Evolutionary conservation across 192 early-diverging fungal genomes (phyloP).

Genomic region (Glomus cerebriforme): DNA sequence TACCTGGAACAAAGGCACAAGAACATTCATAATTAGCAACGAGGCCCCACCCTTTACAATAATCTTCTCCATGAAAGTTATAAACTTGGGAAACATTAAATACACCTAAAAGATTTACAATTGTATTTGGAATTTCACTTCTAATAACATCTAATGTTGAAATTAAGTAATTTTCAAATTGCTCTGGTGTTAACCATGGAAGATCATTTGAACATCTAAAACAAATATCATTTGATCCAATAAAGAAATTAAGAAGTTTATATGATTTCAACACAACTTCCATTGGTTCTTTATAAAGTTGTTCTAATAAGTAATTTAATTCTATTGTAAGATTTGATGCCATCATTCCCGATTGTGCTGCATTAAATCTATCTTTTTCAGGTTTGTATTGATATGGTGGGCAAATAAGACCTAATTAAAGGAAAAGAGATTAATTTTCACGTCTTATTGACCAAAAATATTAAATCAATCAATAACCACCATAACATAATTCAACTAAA

Average conservation of each 20-base stretch:
- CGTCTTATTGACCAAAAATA: neutral
- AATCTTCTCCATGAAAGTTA: slow-evolving; percentile 23
- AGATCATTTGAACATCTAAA: slow-evolving; percentile 39
- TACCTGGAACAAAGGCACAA: slow-evolving; percentile 17
- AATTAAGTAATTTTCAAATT: slow-evolving; percentile 36
- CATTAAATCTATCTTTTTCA: slow-evolving; percentile 41
- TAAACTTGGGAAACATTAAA: slow-evolving; percentile 42
- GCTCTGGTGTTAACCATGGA: slow-evolving; percentile 16
- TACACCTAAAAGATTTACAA: slow-evolving; percentile 50
- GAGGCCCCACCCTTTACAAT: slow-evolving; percentile 31
- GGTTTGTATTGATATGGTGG: slow-evolving; percentile 16
- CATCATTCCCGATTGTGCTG: slow-evolving; percentile 58
- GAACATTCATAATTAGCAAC: slow-evolving; percentile 1
- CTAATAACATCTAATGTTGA: slow-evolving; percentile 40
- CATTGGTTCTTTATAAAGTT: slow-evolving; percentile 32
- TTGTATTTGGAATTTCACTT: slow-evolving; percentile 41
- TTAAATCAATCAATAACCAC: slow-evolving; percentile 28
- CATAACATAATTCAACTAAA: slow-evolving; percentile 53
- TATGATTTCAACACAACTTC: slow-evolving; percentile 17
- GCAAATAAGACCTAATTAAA: slow-evolving; percentile 6
- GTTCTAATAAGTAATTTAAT: slow-evolving; percentile 47
- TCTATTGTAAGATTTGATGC: slow-evolving; percentile 46
- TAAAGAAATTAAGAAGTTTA: slow-evolving; percentile 58
- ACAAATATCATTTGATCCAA: slow-evolving; percentile 63
- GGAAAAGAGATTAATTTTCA: neutral